Base-by-base conservation (phyloP, 2,329 filamentous ascomycete genomes). In the Pochonia chlamydosporia region DNA sequence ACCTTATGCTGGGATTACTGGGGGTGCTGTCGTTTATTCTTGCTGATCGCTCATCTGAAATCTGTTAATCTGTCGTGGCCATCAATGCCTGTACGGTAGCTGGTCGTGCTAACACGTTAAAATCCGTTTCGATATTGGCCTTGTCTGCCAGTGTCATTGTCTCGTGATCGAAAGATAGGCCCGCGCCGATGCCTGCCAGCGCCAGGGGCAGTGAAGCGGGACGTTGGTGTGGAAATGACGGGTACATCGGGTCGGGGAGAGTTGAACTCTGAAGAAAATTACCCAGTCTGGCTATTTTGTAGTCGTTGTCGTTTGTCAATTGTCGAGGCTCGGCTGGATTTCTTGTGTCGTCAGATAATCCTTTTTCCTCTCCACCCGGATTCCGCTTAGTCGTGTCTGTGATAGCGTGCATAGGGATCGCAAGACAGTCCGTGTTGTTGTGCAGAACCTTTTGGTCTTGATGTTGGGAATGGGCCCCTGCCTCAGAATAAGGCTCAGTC, bases 151-250 rank as follows among this genome's bases (percentile, higher is more conserved):
- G 42, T 21, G 45, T 39, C 14, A 52, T 50, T 7, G 52, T 50
- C 14, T 59, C 54, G n/a, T 52, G 40, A 5, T 45, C 52, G 30
- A 53, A 26, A 37, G 58, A 48, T 7, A 54, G n/a, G 18, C 43
- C 56, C 24, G 56, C 58, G 10, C 59, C 58, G 10, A 61, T 53
- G n/a, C 59, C 59, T 18, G 56, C 50, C 13, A 62, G 50, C 11
- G 52, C 51, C 7, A 52, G 26, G 4, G 54, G 53, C 3, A 56
- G 47, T 6, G 52, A 46, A 37, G 35, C 43, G 11, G 49, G 50
- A 10, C 43, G 24, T 14, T 44, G 48, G 3, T 35, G 43, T 7
- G 10, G 14, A n/a, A 21, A 18, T 14, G 23, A 35, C 20, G 6
- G n/a, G n/a, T 18, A n/a, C n/a, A n/a, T n/a, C n/a, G n/a, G n/a